These are phyloP conservation scores for Melampsora americana DNA, from an alignment of 1,284 basidiomycete species.

Conservation along the genomic window DNA sequence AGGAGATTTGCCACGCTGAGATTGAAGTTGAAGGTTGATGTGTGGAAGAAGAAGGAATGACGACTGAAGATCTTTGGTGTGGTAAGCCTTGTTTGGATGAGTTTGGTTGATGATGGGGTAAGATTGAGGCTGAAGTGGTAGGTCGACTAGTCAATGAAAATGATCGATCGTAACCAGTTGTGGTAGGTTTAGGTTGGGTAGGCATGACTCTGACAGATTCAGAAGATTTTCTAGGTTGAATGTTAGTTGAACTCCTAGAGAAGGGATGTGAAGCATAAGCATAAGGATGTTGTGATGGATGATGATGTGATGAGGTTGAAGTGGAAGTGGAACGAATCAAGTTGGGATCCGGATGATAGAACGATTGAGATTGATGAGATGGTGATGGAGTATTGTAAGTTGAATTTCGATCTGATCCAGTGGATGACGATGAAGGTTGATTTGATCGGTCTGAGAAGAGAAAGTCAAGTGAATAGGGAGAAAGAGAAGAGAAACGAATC, in stretches of 20 bases:
- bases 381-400: background rate
- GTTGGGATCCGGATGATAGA: background rate
- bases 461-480: no score
- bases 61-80: no score
- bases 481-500: no score
- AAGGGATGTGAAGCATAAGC: background rate
- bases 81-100: background rate
- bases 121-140: background rate
- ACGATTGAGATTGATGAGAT: background rate
- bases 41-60: constrained; percentile 40
- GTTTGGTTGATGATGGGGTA: background rate
- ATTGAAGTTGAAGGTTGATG: constrained; percentile 50
- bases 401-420: background rate
- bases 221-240: constrained; percentile 37
- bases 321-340: constrained; percentile 6
- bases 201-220: constrained; percentile 42
- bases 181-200: constrained; percentile 20
- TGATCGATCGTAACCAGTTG: constrained; percentile 22
- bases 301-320: background rate
- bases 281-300: background rate
- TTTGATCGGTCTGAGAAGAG: background rate
- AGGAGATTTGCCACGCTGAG: constrained; percentile 57
- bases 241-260: background rate
- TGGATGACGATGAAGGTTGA: background rate
- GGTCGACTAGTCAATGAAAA: constrained; percentile 33